Conservation (phyloP, 352 stramenopile genomes). For the Stephanocyclus meneghinianus region DNA sequence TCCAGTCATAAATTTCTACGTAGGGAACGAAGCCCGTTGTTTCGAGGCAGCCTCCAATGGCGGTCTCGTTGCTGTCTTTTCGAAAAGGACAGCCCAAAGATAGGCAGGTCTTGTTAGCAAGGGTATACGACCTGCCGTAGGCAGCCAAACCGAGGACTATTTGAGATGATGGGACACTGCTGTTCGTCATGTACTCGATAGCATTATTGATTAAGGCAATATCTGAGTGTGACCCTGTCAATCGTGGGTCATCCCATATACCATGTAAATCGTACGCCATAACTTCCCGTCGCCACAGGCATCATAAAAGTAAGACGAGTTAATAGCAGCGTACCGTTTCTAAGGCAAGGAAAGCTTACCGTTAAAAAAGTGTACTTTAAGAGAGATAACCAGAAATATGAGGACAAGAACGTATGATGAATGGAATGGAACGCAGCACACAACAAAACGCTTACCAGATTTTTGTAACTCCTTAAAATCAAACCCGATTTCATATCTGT, state of each 20-base stretch:
- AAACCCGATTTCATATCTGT: conserved; percentile 44
- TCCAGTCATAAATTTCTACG: conserved; percentile 60
- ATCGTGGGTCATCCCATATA: conserved; percentile 52
- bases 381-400: no score
- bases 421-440: no score
- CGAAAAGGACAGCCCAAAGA: conserved; percentile 53
- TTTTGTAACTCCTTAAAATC: conserved; percentile 49
- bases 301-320: neutral
- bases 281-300: conserved; percentile 1
- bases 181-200: conserved; percentile 61
- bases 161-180: conserved; percentile 45
- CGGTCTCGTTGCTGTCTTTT: conserved; percentile 50
- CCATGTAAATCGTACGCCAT: conserved; percentile 66
- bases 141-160: conserved; percentile 55
- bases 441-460: neutral
- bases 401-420: no score
- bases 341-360: neutral
- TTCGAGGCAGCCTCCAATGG: conserved; percentile 54
- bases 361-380: conserved; percentile 55
- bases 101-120: conserved; percentile 50
- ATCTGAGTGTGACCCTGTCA: conserved; percentile 58
- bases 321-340: neutral
- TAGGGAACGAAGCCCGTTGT: conserved; percentile 61
- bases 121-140: conserved; percentile 59
- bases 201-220: conserved; percentile 47